Percentiles rank a stretch among this genome's conserved stretches.
These are phyloP conservation scores for Pyrenophora teres DNA, from an alignment of 2,329 filamentous ascomycete genomes.

Conservation along the genomic window DNA sequence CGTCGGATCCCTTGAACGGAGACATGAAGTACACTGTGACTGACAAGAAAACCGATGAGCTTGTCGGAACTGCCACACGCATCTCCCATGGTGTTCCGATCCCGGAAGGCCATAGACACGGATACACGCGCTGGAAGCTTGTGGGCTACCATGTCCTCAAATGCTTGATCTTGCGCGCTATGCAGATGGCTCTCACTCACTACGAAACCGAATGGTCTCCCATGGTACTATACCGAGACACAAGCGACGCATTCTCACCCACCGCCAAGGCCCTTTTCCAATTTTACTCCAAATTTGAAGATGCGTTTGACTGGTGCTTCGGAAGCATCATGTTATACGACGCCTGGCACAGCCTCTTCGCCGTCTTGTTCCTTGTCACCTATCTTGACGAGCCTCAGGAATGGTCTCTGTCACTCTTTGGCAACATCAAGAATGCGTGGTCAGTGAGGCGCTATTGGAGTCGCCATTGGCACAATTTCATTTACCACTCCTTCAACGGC, in stretches of 20 bases:
- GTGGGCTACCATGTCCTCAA: slow-evolving; percentile 5
- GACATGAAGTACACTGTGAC: not conserved
- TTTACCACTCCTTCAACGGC: slow-evolving; percentile 18
- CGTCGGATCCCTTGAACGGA: not conserved
- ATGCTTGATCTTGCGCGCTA: not conserved
- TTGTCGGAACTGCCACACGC: not conserved
- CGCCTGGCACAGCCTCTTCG: slow-evolving; percentile 16
- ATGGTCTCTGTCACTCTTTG: slow-evolving; percentile 21
- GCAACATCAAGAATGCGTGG: slow-evolving; percentile 3
- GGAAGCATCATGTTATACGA: slow-evolving; percentile 21
- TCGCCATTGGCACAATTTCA: slow-evolving; percentile 29
- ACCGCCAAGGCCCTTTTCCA: not conserved
- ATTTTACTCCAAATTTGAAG: slow-evolving; percentile 4
- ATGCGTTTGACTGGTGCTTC: slow-evolving; percentile 16
- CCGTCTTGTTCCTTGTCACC: slow-evolving; percentile 12
- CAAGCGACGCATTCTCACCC: too few species aligned
- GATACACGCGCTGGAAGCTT: slow-evolving; percentile 6
- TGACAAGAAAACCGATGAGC: slow-evolving; percentile 10
- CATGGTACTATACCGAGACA: not conserved
- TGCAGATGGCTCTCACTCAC: not conserved
- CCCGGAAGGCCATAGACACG: not conserved
- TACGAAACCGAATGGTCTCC: slow-evolving; percentile 2
- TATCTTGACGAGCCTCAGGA: slow-evolving; percentile 11
- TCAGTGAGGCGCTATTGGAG: slow-evolving; percentile 26
- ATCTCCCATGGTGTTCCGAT: not conserved